Evolutionary conservation across 768 basidiomycete species (phyloP).

Genomic region (Thelephora ganbajun): DNA sequence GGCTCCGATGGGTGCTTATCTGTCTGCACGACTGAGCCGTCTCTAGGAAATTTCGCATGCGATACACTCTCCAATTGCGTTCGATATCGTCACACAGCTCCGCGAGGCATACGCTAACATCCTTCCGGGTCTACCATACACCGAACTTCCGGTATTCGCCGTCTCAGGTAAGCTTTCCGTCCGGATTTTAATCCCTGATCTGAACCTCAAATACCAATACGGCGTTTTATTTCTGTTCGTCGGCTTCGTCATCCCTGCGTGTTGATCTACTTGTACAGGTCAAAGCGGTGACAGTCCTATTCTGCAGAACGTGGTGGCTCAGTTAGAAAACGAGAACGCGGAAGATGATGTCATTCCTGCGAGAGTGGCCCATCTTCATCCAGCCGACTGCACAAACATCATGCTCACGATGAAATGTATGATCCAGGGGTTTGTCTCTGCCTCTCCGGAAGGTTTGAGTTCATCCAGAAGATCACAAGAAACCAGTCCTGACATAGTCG

Average conservation of each 20-base stretch:
- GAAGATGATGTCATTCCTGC: conserved; percentile 11
- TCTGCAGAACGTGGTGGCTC: conserved; percentile 27
- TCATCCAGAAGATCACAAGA: conserved; percentile 10
- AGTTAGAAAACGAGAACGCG: conserved; percentile 18
- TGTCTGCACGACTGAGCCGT: conserved; percentile 1
- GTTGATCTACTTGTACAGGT: conserved; percentile 16
- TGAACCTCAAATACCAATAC: background rate
- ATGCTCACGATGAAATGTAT: conserved; percentile 38
- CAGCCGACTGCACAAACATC: conserved; percentile 42
- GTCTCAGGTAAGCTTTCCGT: conserved; percentile 31
- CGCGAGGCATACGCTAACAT: conserved; percentile 27
- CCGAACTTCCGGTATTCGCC: conserved; percentile 46
- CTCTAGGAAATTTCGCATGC: conserved; percentile 29
- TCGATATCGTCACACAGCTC: conserved; percentile 29
- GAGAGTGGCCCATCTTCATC: conserved; percentile 34
- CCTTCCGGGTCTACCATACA: conserved; percentile 41
- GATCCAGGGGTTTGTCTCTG: conserved; percentile 37
- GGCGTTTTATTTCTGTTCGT: no score
- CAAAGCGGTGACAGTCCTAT: conserved; percentile 32
- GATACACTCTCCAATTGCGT: conserved; percentile 35
- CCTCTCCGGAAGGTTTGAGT: conserved; percentile 11
- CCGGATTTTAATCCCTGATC: background rate
- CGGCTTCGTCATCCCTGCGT: no score
- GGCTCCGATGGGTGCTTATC: background rate
- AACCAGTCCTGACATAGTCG: conserved; percentile 10